Evolutionary conservation across 2,329 filamentous ascomycete species (phyloP).

Genomic region (Cladosporium austrohemisphaericum): DNA sequence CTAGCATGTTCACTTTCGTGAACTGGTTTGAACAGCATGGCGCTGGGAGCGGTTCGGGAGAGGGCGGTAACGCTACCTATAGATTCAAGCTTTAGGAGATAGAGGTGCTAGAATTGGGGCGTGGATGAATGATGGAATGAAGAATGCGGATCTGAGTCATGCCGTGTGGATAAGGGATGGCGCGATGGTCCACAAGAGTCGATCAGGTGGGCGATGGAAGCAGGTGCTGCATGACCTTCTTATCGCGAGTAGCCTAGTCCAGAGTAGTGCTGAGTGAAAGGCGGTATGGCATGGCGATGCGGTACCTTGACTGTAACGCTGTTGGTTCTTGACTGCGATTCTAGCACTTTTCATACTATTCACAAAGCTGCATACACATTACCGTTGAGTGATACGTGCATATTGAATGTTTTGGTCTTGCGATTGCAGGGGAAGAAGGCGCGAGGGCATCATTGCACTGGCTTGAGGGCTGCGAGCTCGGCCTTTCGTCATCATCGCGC

Average conservation of each 20-base stretch:
- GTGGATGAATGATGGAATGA: too few species aligned
- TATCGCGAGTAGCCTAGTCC: conserved; percentile 3
- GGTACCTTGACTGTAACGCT: not conserved
- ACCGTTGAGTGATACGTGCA: too few species aligned
- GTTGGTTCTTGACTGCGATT: too few species aligned
- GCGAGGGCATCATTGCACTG: too few species aligned
- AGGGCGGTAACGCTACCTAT: conserved; percentile 1
- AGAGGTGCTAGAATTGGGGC: too few species aligned
- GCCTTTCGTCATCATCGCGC: too few species aligned
- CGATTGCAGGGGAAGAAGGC: too few species aligned
- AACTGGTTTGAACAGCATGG: conserved; percentile 32
- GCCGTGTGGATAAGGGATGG: conserved; percentile 1
- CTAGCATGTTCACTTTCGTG: conserved; percentile 37
- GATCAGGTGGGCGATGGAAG: conserved; percentile 6
- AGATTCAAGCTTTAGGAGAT: not conserved
- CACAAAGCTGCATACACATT: too few species aligned
- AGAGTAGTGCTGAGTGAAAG: not conserved
- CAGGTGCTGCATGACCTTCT: conserved; percentile 10
- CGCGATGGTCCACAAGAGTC: not conserved
- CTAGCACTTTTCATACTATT: too few species aligned
- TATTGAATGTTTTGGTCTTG: too few species aligned
- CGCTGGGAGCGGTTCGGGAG: not conserved
- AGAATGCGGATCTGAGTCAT: not conserved
- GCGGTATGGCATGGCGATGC: conserved; percentile 2
- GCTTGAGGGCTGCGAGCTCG: too few species aligned